Conservation (phyloP, 768 basidiomycete genomes). For the Tulasnella sp. region DNA sequence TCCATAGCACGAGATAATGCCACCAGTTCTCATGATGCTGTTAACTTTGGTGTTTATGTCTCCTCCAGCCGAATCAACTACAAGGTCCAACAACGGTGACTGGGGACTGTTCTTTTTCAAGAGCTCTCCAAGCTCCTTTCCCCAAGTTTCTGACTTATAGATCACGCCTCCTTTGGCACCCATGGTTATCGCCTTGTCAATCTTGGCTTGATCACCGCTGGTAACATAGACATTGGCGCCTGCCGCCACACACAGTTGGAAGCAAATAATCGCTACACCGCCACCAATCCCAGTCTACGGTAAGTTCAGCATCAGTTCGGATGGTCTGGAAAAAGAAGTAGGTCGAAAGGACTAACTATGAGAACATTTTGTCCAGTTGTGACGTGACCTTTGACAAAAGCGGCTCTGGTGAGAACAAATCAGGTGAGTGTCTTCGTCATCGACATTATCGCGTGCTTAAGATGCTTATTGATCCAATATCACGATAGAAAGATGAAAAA, state of each 20-base stretch:
- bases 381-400: conserved; percentile 51
- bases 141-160: conserved; percentile 54
- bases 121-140: conserved; percentile 33
- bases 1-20: conserved; percentile 50
- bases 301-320: background rate
- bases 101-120: conserved; percentile 27
- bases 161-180: conserved; percentile 68
- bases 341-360: conserved; percentile 27
- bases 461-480: background rate
- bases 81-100: conserved; percentile 36
- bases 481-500: background rate
- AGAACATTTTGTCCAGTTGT: conserved; percentile 55
- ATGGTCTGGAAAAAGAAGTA: background rate
- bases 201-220: conserved; percentile 55
- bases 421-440: background rate
- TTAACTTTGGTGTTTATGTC: conserved; percentile 42
- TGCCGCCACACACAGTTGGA: conserved; percentile 62
- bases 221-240: conserved; percentile 78
- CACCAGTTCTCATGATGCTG: conserved; percentile 43
- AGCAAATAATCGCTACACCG: conserved; percentile 63
- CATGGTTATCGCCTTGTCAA: conserved; percentile 46
- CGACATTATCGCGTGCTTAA: background rate
- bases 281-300: conserved; percentile 70
- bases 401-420: conserved; percentile 36
- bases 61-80: conserved; percentile 60